Base-by-base conservation (phyloP, 441 rosid genomes). In the Croton laevigatus region DNA sequence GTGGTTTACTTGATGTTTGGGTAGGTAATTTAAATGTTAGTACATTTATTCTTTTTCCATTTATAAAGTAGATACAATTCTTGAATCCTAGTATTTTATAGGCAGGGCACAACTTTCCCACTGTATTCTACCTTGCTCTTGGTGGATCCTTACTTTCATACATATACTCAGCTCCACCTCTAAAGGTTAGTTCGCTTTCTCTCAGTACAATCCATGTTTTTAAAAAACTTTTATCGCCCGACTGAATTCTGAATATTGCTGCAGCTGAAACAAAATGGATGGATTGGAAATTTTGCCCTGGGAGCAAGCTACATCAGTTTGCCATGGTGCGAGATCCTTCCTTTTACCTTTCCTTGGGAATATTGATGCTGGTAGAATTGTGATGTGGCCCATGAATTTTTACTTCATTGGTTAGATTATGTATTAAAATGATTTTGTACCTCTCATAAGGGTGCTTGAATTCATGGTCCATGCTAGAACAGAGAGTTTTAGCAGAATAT, bases 191-290 rank as follows among this genome's bases (percentile, higher is more conserved):
- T 66, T 69, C 13, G 55, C 49, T 75, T 54, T 58, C 60, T 70
- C 17, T 27, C 64, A 70, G 67, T 3, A 10, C 63, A 66, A 68
- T 17, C 9, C 71, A 52, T 59, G 62, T 17, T 55, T 67, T 38
- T 4, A 58, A 63, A 59, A 66, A 51, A 75, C 65, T 59, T 53
- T 69, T 69, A 65, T 55, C 66, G 65, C 53, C 81, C 80, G 66
- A 79, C 51, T 22, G 23, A 59, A 68, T 65, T 73, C 17, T 44
- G 54, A 72, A 60, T 70, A 32, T 73, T 40, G 20, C 78, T 85
- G 80, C 88, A 94, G 99, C 91, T 94, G 78, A 94, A 94, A 80
- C 99, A 91, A 85, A 94, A 91, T 79, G 99, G 99, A 60, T 94
- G 97, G 97, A 80, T 94, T 58, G 99, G 99, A 73, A 94, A 94